Evolutionary conservation across 352 stramenopile species (phyloP).

Genomic region (Nothophytophthora sp.): DNA sequence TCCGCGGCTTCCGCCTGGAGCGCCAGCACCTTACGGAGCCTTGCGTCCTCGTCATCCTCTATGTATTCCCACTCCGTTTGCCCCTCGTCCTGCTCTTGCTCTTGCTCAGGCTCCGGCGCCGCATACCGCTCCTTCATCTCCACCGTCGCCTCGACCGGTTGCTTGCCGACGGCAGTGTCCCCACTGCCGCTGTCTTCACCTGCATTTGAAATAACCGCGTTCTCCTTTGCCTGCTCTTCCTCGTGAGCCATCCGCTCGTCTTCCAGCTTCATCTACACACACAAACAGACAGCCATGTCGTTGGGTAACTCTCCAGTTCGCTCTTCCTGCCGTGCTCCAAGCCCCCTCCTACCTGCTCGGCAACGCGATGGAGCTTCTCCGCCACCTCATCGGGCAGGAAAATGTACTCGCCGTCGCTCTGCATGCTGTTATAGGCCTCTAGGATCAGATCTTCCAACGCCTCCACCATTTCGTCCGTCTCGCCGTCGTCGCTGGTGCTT

Average conservation of each 20-base stretch:
- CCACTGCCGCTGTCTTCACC: constrained; percentile 20
- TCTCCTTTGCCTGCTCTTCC: constrained; percentile 14
- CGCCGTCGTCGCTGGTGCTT: background rate
- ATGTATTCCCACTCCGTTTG: constrained; percentile 3
- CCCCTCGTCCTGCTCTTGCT: constrained; percentile 17
- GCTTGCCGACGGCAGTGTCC: constrained; percentile 1
- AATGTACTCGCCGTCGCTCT: constrained; percentile 81
- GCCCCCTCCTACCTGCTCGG: constrained; percentile 34
- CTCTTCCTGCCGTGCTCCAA: constrained; percentile 5
- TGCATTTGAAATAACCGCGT: constrained; percentile 6
- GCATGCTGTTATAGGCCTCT: constrained; percentile 84
- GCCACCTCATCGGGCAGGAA: constrained; percentile 71
- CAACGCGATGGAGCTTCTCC: constrained; percentile 61
- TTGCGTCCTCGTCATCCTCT: constrained; percentile 14
- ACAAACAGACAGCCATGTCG: constrained; percentile 6
- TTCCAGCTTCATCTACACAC: constrained; percentile 10
- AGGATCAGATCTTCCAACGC: constrained; percentile 73
- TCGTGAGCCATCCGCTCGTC: constrained; percentile 23
- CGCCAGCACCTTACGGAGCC: constrained; percentile 14
- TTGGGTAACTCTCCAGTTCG: background rate
- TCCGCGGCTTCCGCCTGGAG: constrained; percentile 11
- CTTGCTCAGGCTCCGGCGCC: constrained; percentile 8
- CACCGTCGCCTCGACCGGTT: constrained; percentile 4
- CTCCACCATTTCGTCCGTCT: constrained; percentile 34
- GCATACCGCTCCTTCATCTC: constrained; percentile 11